Percentiles rank a stretch among this genome's conserved stretches.
Conservation (phyloP, 2,329 filamentous ascomycete species). For the Eutypella sp. region DNA sequence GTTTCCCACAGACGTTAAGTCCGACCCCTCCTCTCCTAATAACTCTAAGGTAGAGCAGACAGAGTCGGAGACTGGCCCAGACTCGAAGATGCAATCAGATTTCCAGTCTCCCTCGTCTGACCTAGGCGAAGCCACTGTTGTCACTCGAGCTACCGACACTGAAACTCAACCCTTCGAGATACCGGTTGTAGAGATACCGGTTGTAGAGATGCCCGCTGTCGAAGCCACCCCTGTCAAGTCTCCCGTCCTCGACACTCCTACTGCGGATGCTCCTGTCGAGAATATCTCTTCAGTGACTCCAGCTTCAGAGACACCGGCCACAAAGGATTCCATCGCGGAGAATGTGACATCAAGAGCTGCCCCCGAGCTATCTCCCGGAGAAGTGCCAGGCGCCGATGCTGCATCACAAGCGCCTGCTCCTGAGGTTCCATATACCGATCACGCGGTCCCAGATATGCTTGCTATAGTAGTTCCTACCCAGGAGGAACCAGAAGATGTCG, state of each 20-base stretch:
- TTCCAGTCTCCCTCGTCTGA: neutral
- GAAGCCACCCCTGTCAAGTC: neutral
- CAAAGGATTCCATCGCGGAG: neutral
- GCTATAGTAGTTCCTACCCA: too few species aligned
- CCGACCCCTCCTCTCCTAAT: constrained; percentile 20
- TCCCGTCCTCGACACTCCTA: neutral
- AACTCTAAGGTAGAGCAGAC: constrained; percentile 28
- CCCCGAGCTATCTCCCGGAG: too few species aligned
- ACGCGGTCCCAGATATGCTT: neutral
- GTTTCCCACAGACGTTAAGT: constrained; percentile 3
- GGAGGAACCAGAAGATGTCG: too few species aligned
- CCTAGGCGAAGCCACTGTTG: neutral
- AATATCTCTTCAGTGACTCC: neutral
- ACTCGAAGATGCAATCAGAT: neutral
- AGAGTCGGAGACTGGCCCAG: neutral
- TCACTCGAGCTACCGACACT: too few species aligned
- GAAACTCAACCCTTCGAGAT: too few species aligned
- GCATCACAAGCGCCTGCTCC: too few species aligned
- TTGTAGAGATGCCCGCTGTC: neutral
- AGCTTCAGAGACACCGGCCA: neutral
- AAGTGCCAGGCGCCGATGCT: too few species aligned
- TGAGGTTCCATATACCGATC: too few species aligned
- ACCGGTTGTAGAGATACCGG: too few species aligned
- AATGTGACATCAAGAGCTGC: neutral
- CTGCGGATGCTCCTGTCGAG: neutral